Evolutionary conservation across 169 alveolate genomes (phyloP), one percentile per base, ranked within the genome.

Genomic region (Plasmodium yoelii): DNA sequence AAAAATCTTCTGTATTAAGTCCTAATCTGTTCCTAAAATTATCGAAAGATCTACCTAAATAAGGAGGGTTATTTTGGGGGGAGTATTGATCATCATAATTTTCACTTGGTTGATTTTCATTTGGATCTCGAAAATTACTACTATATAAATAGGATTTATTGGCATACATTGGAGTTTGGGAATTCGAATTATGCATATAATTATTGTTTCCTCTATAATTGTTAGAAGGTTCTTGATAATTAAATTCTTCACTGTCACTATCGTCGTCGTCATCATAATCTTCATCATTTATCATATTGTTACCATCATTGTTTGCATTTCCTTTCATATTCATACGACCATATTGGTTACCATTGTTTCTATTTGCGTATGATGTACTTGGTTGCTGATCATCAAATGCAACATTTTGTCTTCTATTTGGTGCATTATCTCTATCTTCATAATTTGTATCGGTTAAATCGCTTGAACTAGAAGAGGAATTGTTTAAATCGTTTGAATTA

Each of bases 31-130:
- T 77, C 10, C 53, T 22, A 64, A 77, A 77, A 47, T 55, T 3
- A 13, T 77, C 88, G 44, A 77, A 77, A 24, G 72, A 67, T 63
- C 65, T 57, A 42, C 80, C 88, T 63, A 77, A 49, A 19, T 77
- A 28, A 7, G 13, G 5, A 60, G 59, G 1, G 59, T 3, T 51
- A 26, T 55, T 42, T 24, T 28, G 15, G 22, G 42, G 2, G 18
- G 51, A 13, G 4, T 18, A 28, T 56, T 53, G 61, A 15, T 56
- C 53, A 13, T 42, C 51, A 28, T 13, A 56, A 51, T 12, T 13
- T 49, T 12, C 57, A 49, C 44, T 0, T 6, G 13, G 55, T 9
- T 3, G 26, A 15, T 28, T 44, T 19, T 60, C 74, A 15, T 13
- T n/a, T 13, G 5, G 19, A n/a, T 26, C 57, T 9, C 44, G 22